Base-by-base conservation (phyloP, 768 basidiomycete genomes). In the Tulasnella calospora region DNA sequence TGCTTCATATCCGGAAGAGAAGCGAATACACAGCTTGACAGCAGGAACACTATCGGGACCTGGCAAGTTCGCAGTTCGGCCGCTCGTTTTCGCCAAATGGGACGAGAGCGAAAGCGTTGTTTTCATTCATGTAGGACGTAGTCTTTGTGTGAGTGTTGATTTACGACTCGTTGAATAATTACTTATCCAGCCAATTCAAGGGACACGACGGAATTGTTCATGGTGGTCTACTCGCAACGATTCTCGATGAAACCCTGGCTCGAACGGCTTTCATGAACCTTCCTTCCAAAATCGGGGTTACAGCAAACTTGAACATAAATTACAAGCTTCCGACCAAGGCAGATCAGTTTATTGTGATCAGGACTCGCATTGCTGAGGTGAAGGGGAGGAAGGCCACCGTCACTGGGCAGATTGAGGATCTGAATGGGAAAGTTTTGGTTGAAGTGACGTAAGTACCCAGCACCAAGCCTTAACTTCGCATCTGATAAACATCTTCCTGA, bases 161-260 rank as follows among this genome's bases (percentile, higher is more conserved):
- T 40, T 21, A 17, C 30, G 70, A 12, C 21, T 5, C 38, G 19
- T n/a, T 19, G 9, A 23, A 3, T 27, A 4, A n/a, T 27, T 36
- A 19, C 23, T 79, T 46, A 77, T 40, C 41, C 17, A 55, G n/a
- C 35, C 30, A 72, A 38, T 46, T 35, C 36, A 44, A 77, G 61
- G 79, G 94, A 4, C 92, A 97, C 80, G 95, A 97, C 84, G 97
- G 97, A 0, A 95, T 99, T 79, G 86, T 98, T 3, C 97, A 99
- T 81, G 97, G 97, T 0, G 97, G 97, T 1, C 82, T 99, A 79
- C 86, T 99, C 27, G 95, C 96, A 51, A 98, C 95, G 1, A 84
- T 99, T 23, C 83, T 98, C 77, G 97, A 99, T 80, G 97, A 99
- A 86, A 87, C 87, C 21, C 83, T 98, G 61, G 91, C 77, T 0